These are phyloP conservation scores for Candida albicans DNA, from an alignment of 1,139 yeast genomes.

Conservation along the genomic window DNA sequence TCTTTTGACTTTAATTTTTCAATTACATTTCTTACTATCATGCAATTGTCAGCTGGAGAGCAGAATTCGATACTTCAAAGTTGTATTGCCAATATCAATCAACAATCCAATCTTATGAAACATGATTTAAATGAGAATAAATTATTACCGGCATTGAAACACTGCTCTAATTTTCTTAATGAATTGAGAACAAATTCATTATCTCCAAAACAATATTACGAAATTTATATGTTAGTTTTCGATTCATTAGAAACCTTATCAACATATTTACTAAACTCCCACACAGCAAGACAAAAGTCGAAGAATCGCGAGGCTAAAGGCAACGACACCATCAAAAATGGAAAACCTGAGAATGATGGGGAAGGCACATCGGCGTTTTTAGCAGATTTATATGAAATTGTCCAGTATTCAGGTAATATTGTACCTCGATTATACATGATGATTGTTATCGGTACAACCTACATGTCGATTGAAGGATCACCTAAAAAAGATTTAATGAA, in stretches of 20 bases:
- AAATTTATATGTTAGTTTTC: constrained; percentile 79
- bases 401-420: constrained; percentile 92
- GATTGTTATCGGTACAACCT: constrained; percentile 93
- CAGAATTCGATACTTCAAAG: constrained; percentile 38
- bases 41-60: constrained; percentile 12
- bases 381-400: constrained; percentile 89
- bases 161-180: constrained; percentile 77
- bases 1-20: neutral
- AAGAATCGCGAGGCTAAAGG: neutral
- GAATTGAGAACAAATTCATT: constrained; percentile 77
- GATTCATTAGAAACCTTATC: constrained; percentile 79
- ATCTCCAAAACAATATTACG: constrained; percentile 92
- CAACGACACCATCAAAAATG: too few relatives aligned
- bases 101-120: constrained; percentile 76
- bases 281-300: constrained; percentile 34
- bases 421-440: constrained; percentile 89
- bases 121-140: constrained; percentile 69
- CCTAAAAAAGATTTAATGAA: constrained; percentile 86
- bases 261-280: constrained; percentile 62
- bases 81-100: constrained; percentile 58
- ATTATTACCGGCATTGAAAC: constrained; percentile 85
- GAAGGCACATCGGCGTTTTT: constrained; percentile 57
- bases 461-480: constrained; percentile 74
- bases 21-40: neutral
- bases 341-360: neutral